Evolutionary conservation across 306 rosid species (phyloP).

Genomic region (Quercus wislizeni): DNA sequence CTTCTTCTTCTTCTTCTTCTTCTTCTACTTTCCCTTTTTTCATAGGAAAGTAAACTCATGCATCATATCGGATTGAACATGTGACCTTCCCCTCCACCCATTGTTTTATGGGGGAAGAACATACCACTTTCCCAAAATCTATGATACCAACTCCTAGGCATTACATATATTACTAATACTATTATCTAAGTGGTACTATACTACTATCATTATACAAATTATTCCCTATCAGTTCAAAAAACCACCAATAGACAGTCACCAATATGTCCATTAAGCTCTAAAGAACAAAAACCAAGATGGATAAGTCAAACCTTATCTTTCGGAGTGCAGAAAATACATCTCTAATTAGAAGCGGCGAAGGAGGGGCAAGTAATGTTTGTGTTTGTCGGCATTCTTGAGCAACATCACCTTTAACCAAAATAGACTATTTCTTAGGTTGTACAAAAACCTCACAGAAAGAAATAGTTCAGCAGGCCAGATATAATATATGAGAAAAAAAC

Average conservation of each 20-base stretch:
- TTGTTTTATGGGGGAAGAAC: background rate
- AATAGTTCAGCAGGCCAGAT: constrained; percentile 19
- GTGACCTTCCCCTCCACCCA: background rate
- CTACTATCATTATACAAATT: background rate
- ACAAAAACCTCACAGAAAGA: constrained; percentile 17
- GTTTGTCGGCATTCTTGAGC: constrained; percentile 92
- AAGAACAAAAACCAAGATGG: constrained; percentile 15
- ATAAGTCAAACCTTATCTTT: constrained; percentile 62
- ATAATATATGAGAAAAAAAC: constrained; percentile 19
- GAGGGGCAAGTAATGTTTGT: constrained; percentile 82
- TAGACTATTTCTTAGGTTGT: constrained; percentile 26
- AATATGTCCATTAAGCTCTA: constrained; percentile 1
- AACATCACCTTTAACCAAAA: constrained; percentile 78
- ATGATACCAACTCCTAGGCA: background rate
- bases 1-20: background rate
- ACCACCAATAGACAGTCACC: background rate
- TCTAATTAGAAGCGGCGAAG: constrained; percentile 68
- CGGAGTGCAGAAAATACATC: constrained; percentile 68
- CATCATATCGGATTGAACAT: too few species aligned
- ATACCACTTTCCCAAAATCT: background rate
- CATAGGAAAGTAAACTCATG: background rate
- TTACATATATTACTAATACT: background rate
- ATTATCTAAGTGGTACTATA: background rate
- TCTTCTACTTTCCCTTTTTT: too few species aligned
- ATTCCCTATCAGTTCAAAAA: constrained; percentile 10